Evolutionary conservation across 2,329 filamentous ascomycete genomes (phyloP), one percentile per base, ranked within the genome.

Genomic region (Neofusicoccum cordaticola): DNA sequence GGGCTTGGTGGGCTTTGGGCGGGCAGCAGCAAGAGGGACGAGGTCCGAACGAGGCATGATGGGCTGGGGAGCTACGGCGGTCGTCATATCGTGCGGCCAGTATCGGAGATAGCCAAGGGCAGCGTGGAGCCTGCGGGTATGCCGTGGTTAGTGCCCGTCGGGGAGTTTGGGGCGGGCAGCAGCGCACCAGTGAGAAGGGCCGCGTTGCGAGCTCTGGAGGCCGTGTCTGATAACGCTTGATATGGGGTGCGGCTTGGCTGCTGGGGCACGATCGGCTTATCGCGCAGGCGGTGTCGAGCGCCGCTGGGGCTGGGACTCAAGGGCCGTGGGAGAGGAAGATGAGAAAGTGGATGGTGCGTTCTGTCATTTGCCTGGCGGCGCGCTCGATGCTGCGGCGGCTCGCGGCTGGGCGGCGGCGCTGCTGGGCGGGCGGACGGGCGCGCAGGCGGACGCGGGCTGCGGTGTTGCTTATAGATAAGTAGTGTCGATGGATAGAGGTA

Each of bases 21-120:
- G 75, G 75, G 81, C 81, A 67, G 79, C 76, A 67, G 79, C 78
- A 65, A 82, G 79, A 68, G 79, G 76, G 65, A 81, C 74, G 62
- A 80, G 77, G 65, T 75, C 75, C 62, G 80, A 77, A 71, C 80
- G 79, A 71, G 77, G 74, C 68, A 77, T 76, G 72, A 80, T 74
- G 66, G 79, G 79, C 69, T 81, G 80, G 70, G 81, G 79, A 69
- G 80, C 78, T 70, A 83, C 78, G 68, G 77, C 80, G 65, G 81
- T 79, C 70, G 80, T 79, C 80, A 83, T 82, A 71, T 74, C 69
- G 62, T 64, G 51, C 44, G 58, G 58, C 47, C 37, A 53, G 53
- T 61, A 56, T 48, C 63, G 63, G 63, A 65, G 63, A 65, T 65
- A 60, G 50, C 41, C 53, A 50, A 50, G 51, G 35, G 19, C 53